Evolutionary conservation across 2,329 filamentous ascomycete genomes (phyloP).

Genomic region (Exophiala sp.): DNA sequence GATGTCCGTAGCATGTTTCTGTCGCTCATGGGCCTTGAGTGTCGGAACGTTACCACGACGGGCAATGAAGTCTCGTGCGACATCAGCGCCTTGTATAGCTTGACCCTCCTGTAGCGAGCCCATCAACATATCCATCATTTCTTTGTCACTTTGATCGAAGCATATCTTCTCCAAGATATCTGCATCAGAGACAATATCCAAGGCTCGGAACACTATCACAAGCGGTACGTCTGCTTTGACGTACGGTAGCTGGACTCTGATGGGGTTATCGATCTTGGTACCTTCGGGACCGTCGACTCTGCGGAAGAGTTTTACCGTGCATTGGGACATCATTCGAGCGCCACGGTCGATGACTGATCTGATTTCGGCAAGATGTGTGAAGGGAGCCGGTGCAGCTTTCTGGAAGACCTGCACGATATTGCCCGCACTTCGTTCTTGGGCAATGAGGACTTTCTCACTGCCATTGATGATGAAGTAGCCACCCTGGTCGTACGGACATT

Average conservation of each 20-base stretch:
- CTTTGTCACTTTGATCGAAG: slow-evolving; percentile 89
- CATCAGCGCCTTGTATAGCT: slow-evolving; percentile 90
- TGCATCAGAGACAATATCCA: slow-evolving; percentile 94
- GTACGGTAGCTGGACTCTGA: slow-evolving; percentile 87
- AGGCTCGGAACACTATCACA: slow-evolving; percentile 88
- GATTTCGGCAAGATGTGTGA: slow-evolving; percentile 92
- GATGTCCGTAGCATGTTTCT: slow-evolving; percentile 88
- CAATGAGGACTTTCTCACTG: slow-evolving; percentile 96
- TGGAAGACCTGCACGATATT: slow-evolving; percentile 99
- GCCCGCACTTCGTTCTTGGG: slow-evolving; percentile 93
- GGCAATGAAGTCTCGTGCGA: slow-evolving; percentile 91
- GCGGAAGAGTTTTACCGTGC: slow-evolving; percentile 83
- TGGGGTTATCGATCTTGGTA: slow-evolving; percentile 39
- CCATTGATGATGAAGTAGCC: slow-evolving; percentile 99
- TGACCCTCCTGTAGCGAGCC: slow-evolving; percentile 97
- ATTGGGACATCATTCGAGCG: slow-evolving; percentile 86
- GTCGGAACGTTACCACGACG: slow-evolving; percentile 74
- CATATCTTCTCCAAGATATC: slow-evolving; percentile 98
- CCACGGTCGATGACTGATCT: slow-evolving; percentile 95
- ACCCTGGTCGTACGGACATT: slow-evolving; percentile 96
- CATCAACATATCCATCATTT: slow-evolving; percentile 96
- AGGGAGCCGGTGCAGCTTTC: slow-evolving; percentile 88
- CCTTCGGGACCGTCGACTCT: slow-evolving; percentile 70
- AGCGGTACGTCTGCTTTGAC: slow-evolving; percentile 92
- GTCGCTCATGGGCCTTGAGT: slow-evolving; percentile 75